phyloP scores from a whole-genome alignment of 2,329 filamentous ascomycete genomes.

The Neofusicoccum cordaticola region DNA sequence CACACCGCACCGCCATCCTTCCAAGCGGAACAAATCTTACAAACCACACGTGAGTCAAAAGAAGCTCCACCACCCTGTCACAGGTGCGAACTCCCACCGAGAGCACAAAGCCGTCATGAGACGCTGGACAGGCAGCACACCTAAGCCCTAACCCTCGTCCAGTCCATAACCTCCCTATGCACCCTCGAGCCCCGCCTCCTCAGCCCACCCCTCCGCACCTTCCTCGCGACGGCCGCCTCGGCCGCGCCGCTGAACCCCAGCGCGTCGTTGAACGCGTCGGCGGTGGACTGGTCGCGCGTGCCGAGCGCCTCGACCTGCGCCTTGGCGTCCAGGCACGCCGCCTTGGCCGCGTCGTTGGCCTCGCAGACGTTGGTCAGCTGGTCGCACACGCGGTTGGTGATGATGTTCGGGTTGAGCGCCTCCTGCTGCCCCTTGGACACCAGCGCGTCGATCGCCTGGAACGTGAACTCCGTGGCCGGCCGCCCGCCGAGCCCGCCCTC shows the following conservation, averaged over 20 bases:
- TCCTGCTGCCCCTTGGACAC: conserved; percentile 63
- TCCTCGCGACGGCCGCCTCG: not conserved
- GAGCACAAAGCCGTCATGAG: no score
- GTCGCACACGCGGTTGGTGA: conserved; percentile 70
- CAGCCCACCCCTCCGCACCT: not conserved
- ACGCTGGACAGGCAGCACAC: no score
- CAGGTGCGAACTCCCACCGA: no score
- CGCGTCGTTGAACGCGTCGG: conserved; percentile 40
- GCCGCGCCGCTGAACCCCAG: conserved; percentile 32
- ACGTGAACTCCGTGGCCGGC: conserved; percentile 59
- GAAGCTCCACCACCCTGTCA: no score
- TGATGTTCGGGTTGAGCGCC: conserved; percentile 70
- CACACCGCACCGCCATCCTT: no score
- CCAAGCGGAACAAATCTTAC: no score
- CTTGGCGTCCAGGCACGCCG: conserved; percentile 54
- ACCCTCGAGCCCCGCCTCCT: not conserved
- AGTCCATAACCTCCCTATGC: not conserved
- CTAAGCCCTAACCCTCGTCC: not conserved
- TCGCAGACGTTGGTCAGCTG: conserved; percentile 65
- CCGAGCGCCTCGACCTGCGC: conserved; percentile 48
- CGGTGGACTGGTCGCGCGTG: conserved; percentile 40
- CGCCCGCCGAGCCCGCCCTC: conserved; percentile 54
- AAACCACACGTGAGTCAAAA: no score
- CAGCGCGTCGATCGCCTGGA: conserved; percentile 63
- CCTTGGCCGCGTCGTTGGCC: conserved; percentile 59